These are phyloP conservation scores for Boletus semigastroideus DNA, from an alignment of 1,284 basidiomycete species.

Conservation along the genomic window DNA sequence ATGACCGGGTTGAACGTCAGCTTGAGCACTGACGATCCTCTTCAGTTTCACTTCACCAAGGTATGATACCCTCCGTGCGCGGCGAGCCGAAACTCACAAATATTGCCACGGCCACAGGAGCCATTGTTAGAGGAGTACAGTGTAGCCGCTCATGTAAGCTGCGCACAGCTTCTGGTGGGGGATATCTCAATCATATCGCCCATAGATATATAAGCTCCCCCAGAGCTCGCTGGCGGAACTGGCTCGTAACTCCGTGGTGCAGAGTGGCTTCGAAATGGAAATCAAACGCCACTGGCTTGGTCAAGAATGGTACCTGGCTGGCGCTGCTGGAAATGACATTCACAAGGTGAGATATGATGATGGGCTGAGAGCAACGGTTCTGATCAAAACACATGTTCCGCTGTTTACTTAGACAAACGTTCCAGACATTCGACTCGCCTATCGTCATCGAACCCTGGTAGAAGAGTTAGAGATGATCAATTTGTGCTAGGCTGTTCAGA, in stretches of 20 bases:
- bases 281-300: constrained; percentile 97
- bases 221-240: constrained; percentile 86
- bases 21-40: constrained; percentile 93
- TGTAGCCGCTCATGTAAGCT: constrained; percentile 88
- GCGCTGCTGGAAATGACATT: constrained; percentile 88
- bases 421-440: constrained; percentile 85
- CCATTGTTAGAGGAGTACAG: constrained; percentile 97
- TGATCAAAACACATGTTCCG: constrained; percentile 7
- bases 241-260: constrained; percentile 93
- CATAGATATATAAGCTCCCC: constrained; percentile 87
- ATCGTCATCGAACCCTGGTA: constrained; percentile 85
- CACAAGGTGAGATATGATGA: constrained; percentile 62
- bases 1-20: constrained; percentile 95
- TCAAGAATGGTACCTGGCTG: constrained; percentile 86
- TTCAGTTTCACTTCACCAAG: constrained; percentile 97
- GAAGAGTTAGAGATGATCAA: constrained; percentile 82
- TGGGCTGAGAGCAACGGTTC: constrained; percentile 2
- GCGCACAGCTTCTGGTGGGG: background rate
- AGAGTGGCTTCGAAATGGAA: constrained; percentile 99
- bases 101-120: constrained; percentile 53
- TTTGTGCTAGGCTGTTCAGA: constrained; percentile 3
- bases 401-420: constrained; percentile 81
- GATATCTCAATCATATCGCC: constrained; percentile 1
- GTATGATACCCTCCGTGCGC: constrained; percentile 36
- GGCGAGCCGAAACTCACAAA: background rate